A percentile compares a stretch with the other conserved stretches of the same genome.
Conservation (phyloP, 2,329 filamentous ascomycete genomes). For the Arthrobotrys sinensis region DNA sequence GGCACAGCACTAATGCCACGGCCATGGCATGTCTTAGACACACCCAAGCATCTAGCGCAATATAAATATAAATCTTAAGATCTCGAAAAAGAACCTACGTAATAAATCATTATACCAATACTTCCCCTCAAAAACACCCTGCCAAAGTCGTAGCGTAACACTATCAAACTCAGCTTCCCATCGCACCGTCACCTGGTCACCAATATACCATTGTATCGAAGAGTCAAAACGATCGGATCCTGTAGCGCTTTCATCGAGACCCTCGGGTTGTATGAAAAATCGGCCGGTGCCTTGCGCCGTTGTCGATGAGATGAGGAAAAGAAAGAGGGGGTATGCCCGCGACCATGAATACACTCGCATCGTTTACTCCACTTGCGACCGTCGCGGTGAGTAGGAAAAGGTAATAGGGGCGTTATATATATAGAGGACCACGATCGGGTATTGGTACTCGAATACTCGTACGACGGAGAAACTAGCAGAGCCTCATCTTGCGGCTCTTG, state of each 20-base stretch:
- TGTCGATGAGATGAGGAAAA: neutral
- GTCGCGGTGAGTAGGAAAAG: neutral
- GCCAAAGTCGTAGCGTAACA: constrained; percentile 39
- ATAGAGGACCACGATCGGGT: neutral
- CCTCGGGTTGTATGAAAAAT: constrained; percentile 23
- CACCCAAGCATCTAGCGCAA: neutral
- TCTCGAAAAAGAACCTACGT: constrained; percentile 9
- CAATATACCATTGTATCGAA: constrained; percentile 43
- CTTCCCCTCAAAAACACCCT: constrained; percentile 26
- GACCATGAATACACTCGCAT: constrained; percentile 8
- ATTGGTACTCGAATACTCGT: neutral
- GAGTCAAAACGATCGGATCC: constrained; percentile 27
- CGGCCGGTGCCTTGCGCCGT: neutral
- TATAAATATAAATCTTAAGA: neutral
- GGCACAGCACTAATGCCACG: too few species aligned
- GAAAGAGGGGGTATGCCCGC: neutral
- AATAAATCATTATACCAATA: constrained; percentile 30
- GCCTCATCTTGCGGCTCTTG: constrained; percentile 21
- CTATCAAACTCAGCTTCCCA: constrained; percentile 34
- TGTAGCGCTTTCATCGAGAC: constrained; percentile 13
- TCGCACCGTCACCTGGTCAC: constrained; percentile 19
- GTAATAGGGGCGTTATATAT: constrained; percentile 6
- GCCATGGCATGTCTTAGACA: neutral
- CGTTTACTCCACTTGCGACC: neutral
- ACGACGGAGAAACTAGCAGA: neutral